A percentile compares a stretch with the other conserved stretches of the same genome.
phyloP scores from a whole-genome alignment of 2,329 filamentous ascomycete genomes.

The Macrophomina pseudophaseolina region DNA sequence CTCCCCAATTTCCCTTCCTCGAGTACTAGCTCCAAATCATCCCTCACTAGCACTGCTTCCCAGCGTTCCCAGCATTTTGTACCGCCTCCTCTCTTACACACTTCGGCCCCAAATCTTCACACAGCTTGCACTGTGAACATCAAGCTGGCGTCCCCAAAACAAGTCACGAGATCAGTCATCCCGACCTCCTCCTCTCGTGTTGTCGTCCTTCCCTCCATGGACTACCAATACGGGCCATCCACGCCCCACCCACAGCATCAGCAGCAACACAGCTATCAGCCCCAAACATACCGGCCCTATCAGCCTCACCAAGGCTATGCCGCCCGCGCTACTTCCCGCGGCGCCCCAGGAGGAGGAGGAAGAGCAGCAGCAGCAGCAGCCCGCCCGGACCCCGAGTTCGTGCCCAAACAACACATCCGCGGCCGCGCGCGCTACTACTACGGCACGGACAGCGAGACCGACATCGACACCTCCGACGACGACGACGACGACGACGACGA shows the following conservation, averaged over 20 bases:
- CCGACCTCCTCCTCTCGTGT: neutral
- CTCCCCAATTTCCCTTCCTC: neutral
- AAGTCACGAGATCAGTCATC: neutral
- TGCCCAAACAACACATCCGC: neutral
- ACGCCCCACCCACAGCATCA: neutral
- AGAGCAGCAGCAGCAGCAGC: too few relatives aligned
- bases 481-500: neutral
- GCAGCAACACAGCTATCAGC: neutral
- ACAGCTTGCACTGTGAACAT: neutral
- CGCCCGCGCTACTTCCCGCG: too few relatives aligned
- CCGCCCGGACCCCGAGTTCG: neutral
- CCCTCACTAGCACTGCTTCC: neutral
- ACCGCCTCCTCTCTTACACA: neutral
- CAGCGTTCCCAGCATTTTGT: neutral
- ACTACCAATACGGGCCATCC: neutral
- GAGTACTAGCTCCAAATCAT: neutral
- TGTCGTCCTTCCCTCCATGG: neutral
- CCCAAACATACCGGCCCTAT: neutral
- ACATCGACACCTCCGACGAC: neutral
- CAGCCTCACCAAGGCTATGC: neutral
- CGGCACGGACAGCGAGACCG: neutral
- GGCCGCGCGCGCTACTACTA: conserved; percentile 5
- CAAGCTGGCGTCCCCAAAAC: neutral
- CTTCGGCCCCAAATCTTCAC: neutral
- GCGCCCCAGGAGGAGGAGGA: too few relatives aligned